Evolutionary conservation across 345 rosid species (phyloP), one percentile per base, ranked within the genome.

Genomic region (Salix brachista): DNA sequence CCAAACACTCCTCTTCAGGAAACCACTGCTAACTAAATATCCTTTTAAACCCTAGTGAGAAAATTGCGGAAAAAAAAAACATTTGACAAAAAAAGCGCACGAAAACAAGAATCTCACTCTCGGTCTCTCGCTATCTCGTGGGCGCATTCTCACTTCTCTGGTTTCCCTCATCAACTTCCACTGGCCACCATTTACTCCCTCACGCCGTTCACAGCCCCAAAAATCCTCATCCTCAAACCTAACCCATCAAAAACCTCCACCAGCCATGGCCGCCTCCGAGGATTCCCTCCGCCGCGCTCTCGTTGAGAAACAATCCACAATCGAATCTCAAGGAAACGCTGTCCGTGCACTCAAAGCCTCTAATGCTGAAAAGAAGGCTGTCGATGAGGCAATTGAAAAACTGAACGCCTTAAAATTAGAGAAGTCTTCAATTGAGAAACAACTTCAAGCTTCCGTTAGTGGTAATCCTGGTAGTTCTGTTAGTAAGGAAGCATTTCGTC

Each of bases 291-390:
- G 97, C 75, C 82, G 74, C 65, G 77, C 88, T 4, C 81, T 94
- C 1, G 79, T 90, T 23, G 89, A 87, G 66, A 89, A 85, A 88
- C 93, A 84, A 65, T 82, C 94, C 16, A 86, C 93, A 48, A 85
- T 91, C 64, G 97, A 92, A 25, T 78, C 90, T 58, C 95, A 89
- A 7, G 99, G 97, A 26, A 87, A 86, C 80, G 86, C 89, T 42
- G 93, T 95, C 36, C 90, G 97, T 23, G 88, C 92, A 7, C 87
- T 95, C 75, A 93, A 94, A 75, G 97, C 91, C 13, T 78, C 91
- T 56, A 77, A 79, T 23, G 90, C 89, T 6, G n/a, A 85, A 6
- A 89, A 88, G 81, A 66, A 82, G 3, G 91, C 90, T 19, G 85
- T 94, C 78, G 97, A 92, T 2, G 84, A 92, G 30, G 97, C 99